phyloP scores from a whole-genome alignment of 2,329 filamentous ascomycete genomes.

The Penicillium oxalicum region DNA sequence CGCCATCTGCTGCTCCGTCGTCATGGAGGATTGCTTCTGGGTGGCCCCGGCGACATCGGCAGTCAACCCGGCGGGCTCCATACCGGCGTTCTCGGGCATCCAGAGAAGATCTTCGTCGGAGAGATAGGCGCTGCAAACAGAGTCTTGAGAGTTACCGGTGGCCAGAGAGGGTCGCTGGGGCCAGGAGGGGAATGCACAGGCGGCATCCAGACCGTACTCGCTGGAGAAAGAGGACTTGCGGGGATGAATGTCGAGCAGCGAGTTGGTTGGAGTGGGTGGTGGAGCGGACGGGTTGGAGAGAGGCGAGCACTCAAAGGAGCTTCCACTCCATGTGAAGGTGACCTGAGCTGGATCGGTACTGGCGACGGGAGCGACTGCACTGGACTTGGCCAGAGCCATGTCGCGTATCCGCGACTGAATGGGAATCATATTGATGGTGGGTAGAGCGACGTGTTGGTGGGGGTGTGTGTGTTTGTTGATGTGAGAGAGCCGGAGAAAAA shows the following conservation, averaged over 20 bases:
- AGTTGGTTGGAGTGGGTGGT: conserved; percentile 35
- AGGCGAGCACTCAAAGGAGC: conserved; percentile 23
- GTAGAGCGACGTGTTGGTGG: conserved; percentile 3
- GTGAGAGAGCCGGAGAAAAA: not conserved
- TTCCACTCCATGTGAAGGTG: conserved; percentile 19
- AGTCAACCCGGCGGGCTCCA: conserved; percentile 24
- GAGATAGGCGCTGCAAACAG: conserved; percentile 36
- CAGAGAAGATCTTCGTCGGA: conserved; percentile 40
- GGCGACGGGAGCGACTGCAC: conserved; percentile 15
- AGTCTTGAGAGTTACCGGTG: conserved; percentile 26
- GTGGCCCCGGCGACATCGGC: conserved; percentile 23
- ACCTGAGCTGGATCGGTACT: conserved; percentile 20
- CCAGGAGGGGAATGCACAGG: conserved; percentile 42
- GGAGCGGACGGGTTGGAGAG: conserved; percentile 33
- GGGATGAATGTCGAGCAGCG: conserved; percentile 36
- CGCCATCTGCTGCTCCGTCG: conserved; percentile 38
- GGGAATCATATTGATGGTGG: conserved; percentile 14
- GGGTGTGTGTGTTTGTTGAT: not conserved
- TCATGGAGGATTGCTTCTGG: conserved; percentile 24
- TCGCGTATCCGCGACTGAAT: conserved; percentile 19
- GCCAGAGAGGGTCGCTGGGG: conserved; percentile 38
- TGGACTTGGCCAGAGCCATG: conserved; percentile 19
- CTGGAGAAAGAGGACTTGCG: conserved; percentile 40
- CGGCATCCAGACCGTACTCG: conserved; percentile 33
- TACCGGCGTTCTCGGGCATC: conserved; percentile 24